These are phyloP conservation scores for Entophlyctis luteolus DNA, from an alignment of 192 early-diverging fungal species.

Conservation along the genomic window DNA sequence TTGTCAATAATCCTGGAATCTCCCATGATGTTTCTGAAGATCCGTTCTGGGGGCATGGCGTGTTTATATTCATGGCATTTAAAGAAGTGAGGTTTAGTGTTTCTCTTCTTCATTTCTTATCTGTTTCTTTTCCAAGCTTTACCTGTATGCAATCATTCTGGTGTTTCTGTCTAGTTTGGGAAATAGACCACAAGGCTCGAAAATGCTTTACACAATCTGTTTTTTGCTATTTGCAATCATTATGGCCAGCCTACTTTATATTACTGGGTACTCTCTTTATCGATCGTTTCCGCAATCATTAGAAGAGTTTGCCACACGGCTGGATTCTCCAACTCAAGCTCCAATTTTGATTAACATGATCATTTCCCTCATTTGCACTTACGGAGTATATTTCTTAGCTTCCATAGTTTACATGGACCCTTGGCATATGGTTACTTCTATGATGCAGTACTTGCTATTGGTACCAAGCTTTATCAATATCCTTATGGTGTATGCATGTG, in stretches of 20 bases:
- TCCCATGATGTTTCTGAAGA: conserved; percentile 30
- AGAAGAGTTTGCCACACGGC: conserved; percentile 12
- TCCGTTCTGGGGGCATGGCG: conserved; percentile 51
- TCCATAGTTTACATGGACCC: conserved; percentile 47
- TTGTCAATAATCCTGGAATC: conserved; percentile 27
- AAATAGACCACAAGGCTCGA: conserved; percentile 52
- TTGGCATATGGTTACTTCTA: conserved; percentile 51
- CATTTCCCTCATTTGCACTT: conserved; percentile 41
- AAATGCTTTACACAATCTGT: conserved; percentile 38
- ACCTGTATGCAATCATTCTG: conserved; percentile 42
- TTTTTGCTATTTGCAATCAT: conserved; percentile 48
- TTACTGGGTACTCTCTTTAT: conserved; percentile 37
- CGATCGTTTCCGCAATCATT: conserved; percentile 12
- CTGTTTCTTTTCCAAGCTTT: too few relatives aligned
- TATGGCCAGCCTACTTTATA: conserved; percentile 46
- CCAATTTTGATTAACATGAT: conserved; percentile 38
- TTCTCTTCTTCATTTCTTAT: too few relatives aligned
- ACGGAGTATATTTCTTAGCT: conserved; percentile 51
- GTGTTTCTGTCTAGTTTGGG: conserved; percentile 51
- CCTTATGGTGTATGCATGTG: conserved; percentile 55
- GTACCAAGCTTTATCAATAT: conserved; percentile 50
- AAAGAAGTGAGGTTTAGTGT: conserved; percentile 15
- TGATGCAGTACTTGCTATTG: conserved; percentile 46
- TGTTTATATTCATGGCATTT: conserved; percentile 32
- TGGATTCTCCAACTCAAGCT: conserved; percentile 3